Base-by-base conservation (phyloP, 1,284 basidiomycete genomes). In the Volvariella volvacea region DNA sequence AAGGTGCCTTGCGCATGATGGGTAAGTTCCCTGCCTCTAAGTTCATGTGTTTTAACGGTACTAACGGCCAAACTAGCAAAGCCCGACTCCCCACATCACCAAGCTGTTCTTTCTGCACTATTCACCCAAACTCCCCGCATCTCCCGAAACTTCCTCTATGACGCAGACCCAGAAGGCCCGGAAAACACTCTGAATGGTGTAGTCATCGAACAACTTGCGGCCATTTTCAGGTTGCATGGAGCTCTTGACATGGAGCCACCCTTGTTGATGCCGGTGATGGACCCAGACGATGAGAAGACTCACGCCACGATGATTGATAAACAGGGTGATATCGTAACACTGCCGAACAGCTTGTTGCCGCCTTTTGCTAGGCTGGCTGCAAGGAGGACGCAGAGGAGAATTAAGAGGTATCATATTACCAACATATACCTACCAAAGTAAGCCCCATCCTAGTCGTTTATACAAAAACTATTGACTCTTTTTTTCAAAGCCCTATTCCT, bases 371-470 rank as follows among this genome's bases (percentile, higher is more conserved):
- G 92, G 39, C 71, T 90, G 33, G 91, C 91, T 14, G 90, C 88
- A 0, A 73, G 88, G 45, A 76, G 74, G 12, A 78, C 78, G 39
- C 76, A 80, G 41, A 79, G 78, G 52, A 71, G 94, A 33, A 92
- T 96, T 62, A 97, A 98, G 64, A 77, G 93, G 14, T 96, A 88
- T 64, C 87, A 92, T 62, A 83, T 95, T 25, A 75, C 81, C 22
- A 77, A 84, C 48, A 78, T 82, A 8, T 92, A 82, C 58, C 66
- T 73, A 34, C 76, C 81, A 1, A 79, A 71, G 85, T 85, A 53
- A 37, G 66, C 64, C 38, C 31, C 36, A 12, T 48, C 19, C 3
- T 12, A 20, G 36, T 10, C 19, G n/a, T 22, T 37, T 30, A 33
- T 40, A 4, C 19, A 17, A 16, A 4, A 1, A 41, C 3, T 22